These are phyloP conservation scores for Fusarium luffae DNA, from an alignment of 2,329 filamentous ascomycete species.

Conservation along the genomic window DNA sequence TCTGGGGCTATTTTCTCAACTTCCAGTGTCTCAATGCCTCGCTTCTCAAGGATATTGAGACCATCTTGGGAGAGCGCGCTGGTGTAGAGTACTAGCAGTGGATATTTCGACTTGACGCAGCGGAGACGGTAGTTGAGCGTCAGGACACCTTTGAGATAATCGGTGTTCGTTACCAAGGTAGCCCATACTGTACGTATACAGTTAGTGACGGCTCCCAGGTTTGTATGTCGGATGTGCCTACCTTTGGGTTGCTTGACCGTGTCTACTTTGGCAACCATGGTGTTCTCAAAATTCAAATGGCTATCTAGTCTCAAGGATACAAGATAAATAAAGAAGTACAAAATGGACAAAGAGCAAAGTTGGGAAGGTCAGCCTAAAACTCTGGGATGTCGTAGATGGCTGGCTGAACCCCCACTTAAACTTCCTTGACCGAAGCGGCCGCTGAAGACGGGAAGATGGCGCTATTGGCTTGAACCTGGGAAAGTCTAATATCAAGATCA, in stretches of 20 bases:
- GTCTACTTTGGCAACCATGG: neutral
- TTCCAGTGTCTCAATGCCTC: neutral
- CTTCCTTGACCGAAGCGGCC: neutral
- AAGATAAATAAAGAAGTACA: neutral
- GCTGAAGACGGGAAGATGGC: neutral
- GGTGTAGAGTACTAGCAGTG: constrained; percentile 9
- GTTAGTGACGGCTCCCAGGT: accelerated
- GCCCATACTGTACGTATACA: constrained; percentile 12
- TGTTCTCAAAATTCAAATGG: accelerated
- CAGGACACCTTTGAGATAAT: constrained; percentile 23
- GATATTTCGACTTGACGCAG: constrained; percentile 11
- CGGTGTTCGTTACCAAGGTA: constrained; percentile 14
- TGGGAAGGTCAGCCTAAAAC: no score
- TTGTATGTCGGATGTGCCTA: accelerated
- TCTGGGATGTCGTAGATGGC: neutral
- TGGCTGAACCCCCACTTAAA: neutral
- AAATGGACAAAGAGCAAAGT: neutral
- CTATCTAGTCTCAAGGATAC: accelerated
- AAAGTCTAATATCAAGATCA: neutral
- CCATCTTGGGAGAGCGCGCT: neutral
- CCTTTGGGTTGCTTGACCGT: neutral
- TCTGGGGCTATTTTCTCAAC: neutral
- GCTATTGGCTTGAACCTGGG: neutral
- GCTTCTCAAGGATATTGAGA: neutral
- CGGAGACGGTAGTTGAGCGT: constrained; percentile 10